These are phyloP conservation scores for Aspergillus latus DNA, from an alignment of 2,329 filamentous ascomycete species.

Conservation along the genomic window DNA sequence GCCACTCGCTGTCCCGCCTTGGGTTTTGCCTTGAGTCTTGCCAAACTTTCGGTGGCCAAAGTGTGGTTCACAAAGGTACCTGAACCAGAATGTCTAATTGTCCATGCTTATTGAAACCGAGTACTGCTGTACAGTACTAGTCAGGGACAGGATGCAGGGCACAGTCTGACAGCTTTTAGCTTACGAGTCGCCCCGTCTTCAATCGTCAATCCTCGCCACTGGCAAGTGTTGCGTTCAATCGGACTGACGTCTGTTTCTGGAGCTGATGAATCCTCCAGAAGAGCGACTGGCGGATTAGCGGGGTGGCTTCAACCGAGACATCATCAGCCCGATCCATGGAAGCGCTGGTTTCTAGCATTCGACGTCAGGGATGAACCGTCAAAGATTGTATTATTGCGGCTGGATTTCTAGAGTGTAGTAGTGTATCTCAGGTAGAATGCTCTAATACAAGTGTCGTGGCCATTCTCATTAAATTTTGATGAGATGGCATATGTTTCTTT, in stretches of 20 bases:
- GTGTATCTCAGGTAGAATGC: neutral
- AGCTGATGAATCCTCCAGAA: neutral
- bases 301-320: neutral
- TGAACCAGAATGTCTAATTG: neutral
- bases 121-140: neutral
- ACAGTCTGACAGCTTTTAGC: neutral
- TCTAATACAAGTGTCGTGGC: neutral
- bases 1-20: constrained; percentile 19
- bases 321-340: neutral
- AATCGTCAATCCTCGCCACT: neutral
- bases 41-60: constrained; percentile 27
- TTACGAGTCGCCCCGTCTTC: neutral
- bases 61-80: constrained; percentile 2
- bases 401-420: neutral
- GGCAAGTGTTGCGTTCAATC: neutral
- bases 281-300: neutral
- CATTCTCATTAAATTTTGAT: neutral
- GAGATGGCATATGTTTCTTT: neutral
- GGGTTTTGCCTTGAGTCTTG: constrained; percentile 21
- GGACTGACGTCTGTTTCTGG: neutral
- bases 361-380: neutral
- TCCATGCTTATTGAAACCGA: neutral
- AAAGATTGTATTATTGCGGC: neutral
- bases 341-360: neutral
- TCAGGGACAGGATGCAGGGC: neutral